Evolutionary conservation across 352 stramenopile genomes (phyloP), one percentile per base, ranked within the genome.

Genomic region (Phytophthora pinifolia): DNA sequence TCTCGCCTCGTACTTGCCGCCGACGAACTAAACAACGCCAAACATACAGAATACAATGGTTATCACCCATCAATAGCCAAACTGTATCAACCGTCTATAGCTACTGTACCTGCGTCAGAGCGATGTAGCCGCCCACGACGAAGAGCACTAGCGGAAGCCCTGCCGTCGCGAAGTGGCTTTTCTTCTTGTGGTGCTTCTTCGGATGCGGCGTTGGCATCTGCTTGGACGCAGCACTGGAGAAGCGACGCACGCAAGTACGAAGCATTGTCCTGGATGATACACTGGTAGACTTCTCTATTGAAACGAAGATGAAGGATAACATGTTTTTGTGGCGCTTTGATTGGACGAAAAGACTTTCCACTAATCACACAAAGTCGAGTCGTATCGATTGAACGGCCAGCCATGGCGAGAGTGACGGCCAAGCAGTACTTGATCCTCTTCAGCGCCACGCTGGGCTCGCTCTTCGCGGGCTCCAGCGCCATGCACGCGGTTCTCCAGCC

Each of bases 401-500:
- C 18, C 18, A 89, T 91, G 82, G 46, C 62, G 33, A 72, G 72
- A 37, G 72, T 92, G 42, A 76, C 70, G 39, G 70, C 66, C 34
- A 84, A 86, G 67, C 84, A 94, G 57, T 94, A 94, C 62, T 52
- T 78, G 32, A 61, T 76, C 51, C 72, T 94, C 59, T 86, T 92
- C 48, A 61, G 66, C 30, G 74, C 72, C 46, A 79, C 78, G n/a
- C 66, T 94, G 54, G 79, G 78, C 57, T 89, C 84, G 49, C 76
- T 94, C 51, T 91, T 94, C 54, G 82, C 84, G 6, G 84, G 84
- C 29, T 94, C 84, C 29, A 88, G 73, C 63, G 73, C 79, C 63
- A 94, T 94, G 82, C 84, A 94, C 62, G 70, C 69, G 9, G 67
- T 94, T 29, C 76, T 94, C 41, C 82, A 94, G 57, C 84, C 84